Base-by-base conservation (phyloP, 192 early-diverging fungal species). In the Rhizophagus sp. region DNA sequence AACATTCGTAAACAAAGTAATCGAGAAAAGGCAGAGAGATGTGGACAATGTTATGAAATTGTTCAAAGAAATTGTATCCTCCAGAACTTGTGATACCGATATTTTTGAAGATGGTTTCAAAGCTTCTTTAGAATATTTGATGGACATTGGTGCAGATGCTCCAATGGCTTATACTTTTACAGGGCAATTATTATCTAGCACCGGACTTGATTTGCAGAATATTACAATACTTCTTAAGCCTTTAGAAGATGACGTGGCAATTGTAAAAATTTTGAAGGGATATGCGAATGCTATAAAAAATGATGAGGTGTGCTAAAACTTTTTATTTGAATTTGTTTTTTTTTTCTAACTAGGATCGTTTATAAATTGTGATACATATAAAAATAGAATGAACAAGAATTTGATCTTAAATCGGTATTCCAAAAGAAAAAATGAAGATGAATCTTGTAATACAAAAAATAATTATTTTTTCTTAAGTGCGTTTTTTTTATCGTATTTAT, bases 91-190 rank as follows among this genome's bases (percentile, higher is more conserved):
- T 22, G 80, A 88, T 52, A 72, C 68, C 15, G 86, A 90, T 68
- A 81, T 84, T 19, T 82, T 89, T 50, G 84, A 92, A 47, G 80
- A 77, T 9, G 90, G 86, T 12, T 86, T 92, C 50, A 82, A 85
- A 47, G 85, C 87, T 52, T 84, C 85, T 34, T 81, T 87, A 76
- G 91, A 91, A 79, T 76, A 87, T 68, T 82, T 94, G 65, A 89
- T 92, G 57, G 96, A 97, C 79, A 84, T 94, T 62, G 88, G 89
- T 13, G 85, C 89, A 47, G 95, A 96, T 82, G 88, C 90, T 1
- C 94, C 94, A 25, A 85, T 89, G 61, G 91, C 89, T 17, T 91
- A 88, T 86, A 87, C 85, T 50, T 88, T 87, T 85, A 85, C 92
- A 65, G 92, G 88, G 39, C 89, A 87, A 72, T 82, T 94, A 50